Evolutionary conservation across 2,329 filamentous ascomycete genomes (phyloP).

Genomic region (Orbilia oligospora): DNA sequence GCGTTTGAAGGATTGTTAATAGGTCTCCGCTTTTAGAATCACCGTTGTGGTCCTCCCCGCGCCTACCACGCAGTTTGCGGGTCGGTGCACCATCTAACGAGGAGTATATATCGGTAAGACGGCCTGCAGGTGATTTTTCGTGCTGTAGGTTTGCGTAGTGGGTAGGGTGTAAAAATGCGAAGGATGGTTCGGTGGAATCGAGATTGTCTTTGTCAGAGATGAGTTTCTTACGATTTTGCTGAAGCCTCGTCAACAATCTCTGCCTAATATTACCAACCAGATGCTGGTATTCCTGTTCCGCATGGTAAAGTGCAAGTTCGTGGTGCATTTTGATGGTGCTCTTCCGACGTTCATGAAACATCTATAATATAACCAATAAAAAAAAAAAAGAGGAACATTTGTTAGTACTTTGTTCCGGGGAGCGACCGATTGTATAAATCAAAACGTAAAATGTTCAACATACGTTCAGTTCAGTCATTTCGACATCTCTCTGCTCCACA

Average conservation of each 20-base stretch:
- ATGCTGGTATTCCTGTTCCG: constrained; percentile 58
- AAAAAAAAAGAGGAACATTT: not conserved
- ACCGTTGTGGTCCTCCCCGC: constrained; percentile 54
- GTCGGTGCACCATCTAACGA: constrained; percentile 49
- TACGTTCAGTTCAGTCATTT: constrained; percentile 57
- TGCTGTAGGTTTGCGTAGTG: constrained; percentile 46
- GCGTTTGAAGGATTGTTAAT: constrained; percentile 46
- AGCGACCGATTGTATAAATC: not conserved
- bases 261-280: constrained; percentile 55
- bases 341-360: constrained; percentile 53
- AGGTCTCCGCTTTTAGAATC: constrained; percentile 49
- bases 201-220: constrained; percentile 60
- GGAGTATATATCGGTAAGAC: constrained; percentile 57
- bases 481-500: constrained; percentile 54
- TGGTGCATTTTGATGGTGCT: constrained; percentile 50
- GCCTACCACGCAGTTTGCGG: constrained; percentile 50
- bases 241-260: constrained; percentile 45
- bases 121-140: constrained; percentile 49
- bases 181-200: constrained; percentile 48
- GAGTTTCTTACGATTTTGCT: constrained; percentile 56
- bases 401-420: not conserved
- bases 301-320: constrained; percentile 47
- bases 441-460: not conserved
- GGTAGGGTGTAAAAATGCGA: constrained; percentile 48
- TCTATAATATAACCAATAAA: constrained; percentile 12